Percentiles rank a stretch among this genome's conserved stretches.
Conservation (phyloP, 176 grass and related monocot genomes). For the Dactylis glomerata region DNA sequence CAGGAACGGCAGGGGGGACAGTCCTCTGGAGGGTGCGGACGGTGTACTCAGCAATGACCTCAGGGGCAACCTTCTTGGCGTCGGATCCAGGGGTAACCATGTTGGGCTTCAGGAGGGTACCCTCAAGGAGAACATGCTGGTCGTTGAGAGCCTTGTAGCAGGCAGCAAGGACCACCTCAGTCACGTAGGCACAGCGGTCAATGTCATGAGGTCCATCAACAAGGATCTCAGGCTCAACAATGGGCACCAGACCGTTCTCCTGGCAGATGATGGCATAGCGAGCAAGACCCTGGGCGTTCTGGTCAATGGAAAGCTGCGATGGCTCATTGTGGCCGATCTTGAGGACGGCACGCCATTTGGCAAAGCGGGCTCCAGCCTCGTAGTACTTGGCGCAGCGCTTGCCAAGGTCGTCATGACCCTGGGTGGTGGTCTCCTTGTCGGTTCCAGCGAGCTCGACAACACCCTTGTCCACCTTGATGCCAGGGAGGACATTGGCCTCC, state of each 20-base stretch:
- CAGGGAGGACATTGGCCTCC: slow-evolving; percentile 56
- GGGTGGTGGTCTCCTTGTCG: slow-evolving; percentile 85
- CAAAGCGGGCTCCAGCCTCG: slow-evolving; percentile 79
- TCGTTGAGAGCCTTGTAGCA: slow-evolving; percentile 93
- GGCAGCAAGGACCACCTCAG: slow-evolving; percentile 67
- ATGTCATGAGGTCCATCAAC: slow-evolving; percentile 82
- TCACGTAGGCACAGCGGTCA: slow-evolving; percentile 58
- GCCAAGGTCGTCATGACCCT: slow-evolving; percentile 83
- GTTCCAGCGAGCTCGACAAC: slow-evolving; percentile 69
- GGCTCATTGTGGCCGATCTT: slow-evolving; percentile 75
- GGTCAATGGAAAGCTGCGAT: slow-evolving; percentile 72
- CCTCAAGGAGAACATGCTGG: slow-evolving; percentile 81
- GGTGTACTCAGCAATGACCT: slow-evolving; percentile 86
- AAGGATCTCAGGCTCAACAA: slow-evolving; percentile 91
- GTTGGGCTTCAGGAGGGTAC: slow-evolving; percentile 87
- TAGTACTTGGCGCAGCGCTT: slow-evolving; percentile 91
- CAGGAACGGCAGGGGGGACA: slow-evolving; percentile 81
- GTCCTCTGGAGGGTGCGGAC: slow-evolving; percentile 82
- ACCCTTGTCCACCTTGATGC: slow-evolving; percentile 94
- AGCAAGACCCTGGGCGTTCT: slow-evolving; percentile 75
- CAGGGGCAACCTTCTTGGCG: slow-evolving; percentile 65
- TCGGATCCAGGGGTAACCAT: slow-evolving; percentile 93
- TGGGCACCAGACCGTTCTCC: slow-evolving; percentile 86
- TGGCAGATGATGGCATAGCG: slow-evolving; percentile 95
- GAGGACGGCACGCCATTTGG: slow-evolving; percentile 92